phyloP scores from a whole-genome alignment of 169 alveolate species.

The Plasmodium blacklocki region DNA sequence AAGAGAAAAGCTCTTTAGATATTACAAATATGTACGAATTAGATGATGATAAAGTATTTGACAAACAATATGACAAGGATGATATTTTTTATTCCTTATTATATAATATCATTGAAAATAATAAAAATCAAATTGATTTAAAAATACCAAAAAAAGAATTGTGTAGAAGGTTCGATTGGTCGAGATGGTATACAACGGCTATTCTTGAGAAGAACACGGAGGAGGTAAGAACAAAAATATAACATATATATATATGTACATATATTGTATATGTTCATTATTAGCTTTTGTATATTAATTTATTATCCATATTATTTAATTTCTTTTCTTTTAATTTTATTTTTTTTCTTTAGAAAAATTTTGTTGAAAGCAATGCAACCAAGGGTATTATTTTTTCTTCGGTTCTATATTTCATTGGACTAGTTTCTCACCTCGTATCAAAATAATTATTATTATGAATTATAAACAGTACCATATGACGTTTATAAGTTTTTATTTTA shows the following conservation, averaged over 20 bases:
- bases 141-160: slow-evolving; percentile 72
- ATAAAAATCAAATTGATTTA: slow-evolving; percentile 34
- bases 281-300: not conserved
- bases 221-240: slow-evolving; percentile 43
- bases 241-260: slow-evolving; percentile 4
- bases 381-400: slow-evolving; percentile 70
- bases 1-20: slow-evolving; percentile 11
- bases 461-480: no score
- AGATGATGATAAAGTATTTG: slow-evolving; percentile 39
- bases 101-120: slow-evolving; percentile 27
- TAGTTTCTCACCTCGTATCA: slow-evolving; percentile 69
- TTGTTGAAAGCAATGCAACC: slow-evolving; percentile 53
- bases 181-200: slow-evolving; percentile 30
- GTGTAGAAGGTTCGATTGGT: slow-evolving; percentile 76
- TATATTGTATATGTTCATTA: not conserved
- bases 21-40: slow-evolving; percentile 28
- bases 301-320: not conserved
- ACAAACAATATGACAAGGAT: slow-evolving; percentile 29
- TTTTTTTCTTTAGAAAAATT: slow-evolving; percentile 36
- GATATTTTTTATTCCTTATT: slow-evolving; percentile 30
- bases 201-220: slow-evolving; percentile 29
- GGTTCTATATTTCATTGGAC: slow-evolving; percentile 49
- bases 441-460: slow-evolving; percentile 10
- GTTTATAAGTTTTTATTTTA: no score
- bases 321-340: not conserved